Conservation (phyloP, 2,329 filamentous ascomycete genomes). For the Microascus cirrosus region DNA sequence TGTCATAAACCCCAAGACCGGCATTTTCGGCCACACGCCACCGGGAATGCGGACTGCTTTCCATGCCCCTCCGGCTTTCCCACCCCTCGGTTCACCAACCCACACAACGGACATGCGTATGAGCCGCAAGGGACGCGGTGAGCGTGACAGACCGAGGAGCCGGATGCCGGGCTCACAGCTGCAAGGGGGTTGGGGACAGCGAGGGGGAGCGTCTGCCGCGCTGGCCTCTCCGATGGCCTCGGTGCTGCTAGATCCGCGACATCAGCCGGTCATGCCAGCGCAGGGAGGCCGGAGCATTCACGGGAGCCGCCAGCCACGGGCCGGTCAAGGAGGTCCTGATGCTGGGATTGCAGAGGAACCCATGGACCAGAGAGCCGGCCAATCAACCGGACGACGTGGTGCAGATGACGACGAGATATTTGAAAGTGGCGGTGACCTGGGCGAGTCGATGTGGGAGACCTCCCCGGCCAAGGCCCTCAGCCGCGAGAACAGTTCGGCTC, state of each 20-base stretch:
- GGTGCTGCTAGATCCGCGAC: slow-evolving; percentile 63
- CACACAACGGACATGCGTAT: slow-evolving; percentile 32
- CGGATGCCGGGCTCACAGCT: slow-evolving; percentile 5
- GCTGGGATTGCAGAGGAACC: slow-evolving; percentile 45
- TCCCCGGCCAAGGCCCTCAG: slow-evolving; percentile 39
- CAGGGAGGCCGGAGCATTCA: slow-evolving; percentile 33
- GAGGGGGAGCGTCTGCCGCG: slow-evolving; percentile 32
- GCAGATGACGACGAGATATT: slow-evolving; percentile 40
- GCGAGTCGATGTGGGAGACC: slow-evolving; percentile 49
- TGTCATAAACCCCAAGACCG: slow-evolving; percentile 59
- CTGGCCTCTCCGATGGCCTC: slow-evolving; percentile 58
- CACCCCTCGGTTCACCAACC: slow-evolving; percentile 55
- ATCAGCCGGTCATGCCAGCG: slow-evolving; percentile 50
- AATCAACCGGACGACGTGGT: slow-evolving; percentile 24
- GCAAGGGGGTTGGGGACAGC: slow-evolving; percentile 20
- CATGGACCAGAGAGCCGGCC: slow-evolving; percentile 31
- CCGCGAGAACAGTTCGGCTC: slow-evolving; percentile 37
- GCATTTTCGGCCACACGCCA: slow-evolving; percentile 49
- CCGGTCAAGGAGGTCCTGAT: slow-evolving; percentile 31
- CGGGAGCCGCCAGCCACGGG: slow-evolving; percentile 29
- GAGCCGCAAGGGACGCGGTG: slow-evolving; percentile 12
- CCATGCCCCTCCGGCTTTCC: slow-evolving; percentile 65
- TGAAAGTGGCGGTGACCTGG: slow-evolving; percentile 33
- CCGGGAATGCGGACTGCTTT: slow-evolving; percentile 45
- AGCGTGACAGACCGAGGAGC: slow-evolving; percentile 6